Base-by-base conservation (phyloP, 192 early-diverging fungal genomes). In the Backusella tarrabulga region DNA sequence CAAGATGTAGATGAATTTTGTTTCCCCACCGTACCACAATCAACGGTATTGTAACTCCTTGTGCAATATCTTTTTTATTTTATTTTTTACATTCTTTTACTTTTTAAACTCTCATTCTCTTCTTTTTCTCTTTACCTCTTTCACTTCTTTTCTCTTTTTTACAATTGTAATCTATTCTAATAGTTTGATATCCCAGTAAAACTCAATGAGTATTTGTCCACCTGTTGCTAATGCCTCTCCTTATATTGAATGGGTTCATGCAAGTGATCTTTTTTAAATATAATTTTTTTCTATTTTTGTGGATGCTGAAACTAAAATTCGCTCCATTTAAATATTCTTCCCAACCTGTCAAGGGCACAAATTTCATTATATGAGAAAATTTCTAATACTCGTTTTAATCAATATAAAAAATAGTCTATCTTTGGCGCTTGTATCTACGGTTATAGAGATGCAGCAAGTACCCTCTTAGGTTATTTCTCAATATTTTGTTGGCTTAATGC, bases 401-500 rank as follows among this genome's bases (percentile, higher is more conserved):
- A 40, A 11, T 67, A 34, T 15, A 29, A 9, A 34, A 29, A 40
- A 32, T 80, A 87, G 86, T 44, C 76, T 5, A 6, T 85, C 42
- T 81, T 85, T 66, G 84, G 84, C 38, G 70, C 82, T 79, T 88
- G 87, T 73, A 63, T 88, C 1, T 85, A 85, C 6, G 80, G 79
- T 3, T 80, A 79, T 9, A 77, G 75, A 42, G 84, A 84, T 66
- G 76, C 84, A n/a, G 70, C 52, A 42, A 85, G 87, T 75, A 9
- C 82, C 11, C 21, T 88, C 32, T 38, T 88, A 26, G 77, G 90
- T 5, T 92, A 91, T 67, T 29, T 82, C 9, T 91, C 90, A 0
- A 89, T 92, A 46, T 78, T 82, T 36, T 91, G 85, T 78, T 92
- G 91, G 91, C 60, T 92, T 36, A 90, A 87, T 81, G 91, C 91